Percentiles rank a stretch among this genome's conserved stretches.
These are phyloP conservation scores for Ailanthus altissimus DNA, from an alignment of 345 rosid genomes.

Conservation along the genomic window DNA sequence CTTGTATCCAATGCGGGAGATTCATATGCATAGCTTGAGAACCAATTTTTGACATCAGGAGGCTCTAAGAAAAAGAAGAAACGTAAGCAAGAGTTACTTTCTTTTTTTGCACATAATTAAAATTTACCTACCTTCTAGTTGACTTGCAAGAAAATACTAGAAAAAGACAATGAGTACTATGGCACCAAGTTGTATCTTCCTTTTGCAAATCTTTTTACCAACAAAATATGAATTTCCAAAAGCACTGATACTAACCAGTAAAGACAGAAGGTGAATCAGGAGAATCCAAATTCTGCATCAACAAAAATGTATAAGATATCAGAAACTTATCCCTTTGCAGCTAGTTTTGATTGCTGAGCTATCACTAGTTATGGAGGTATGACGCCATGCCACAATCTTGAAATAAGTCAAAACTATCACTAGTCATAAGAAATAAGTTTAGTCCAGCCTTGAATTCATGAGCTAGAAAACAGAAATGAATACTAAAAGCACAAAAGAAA, in stretches of 20 bases:
- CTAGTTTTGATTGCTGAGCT: background rate
- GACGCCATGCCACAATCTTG: background rate
- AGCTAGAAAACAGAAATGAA: background rate
- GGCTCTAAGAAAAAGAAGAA: conserved; percentile 47
- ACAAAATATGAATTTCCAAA: conserved; percentile 10
- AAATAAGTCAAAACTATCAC: background rate
- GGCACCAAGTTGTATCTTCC: background rate
- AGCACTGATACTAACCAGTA: conserved; percentile 47
- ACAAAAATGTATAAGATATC: conserved; percentile 15
- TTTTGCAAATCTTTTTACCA: background rate
- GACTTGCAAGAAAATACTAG: background rate
- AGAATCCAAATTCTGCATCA: conserved; percentile 40
- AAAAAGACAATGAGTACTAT: background rate
- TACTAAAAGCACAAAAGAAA: background rate
- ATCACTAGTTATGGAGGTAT: background rate
- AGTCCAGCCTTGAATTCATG: background rate
- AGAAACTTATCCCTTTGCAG: background rate
- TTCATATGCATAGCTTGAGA: conserved; percentile 48
- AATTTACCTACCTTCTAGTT: background rate
- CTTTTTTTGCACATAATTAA: background rate
- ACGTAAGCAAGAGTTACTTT: conserved; percentile 13
- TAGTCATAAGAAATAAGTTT: background rate
- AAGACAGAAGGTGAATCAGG: conserved; percentile 24
- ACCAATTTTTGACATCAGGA: conserved; percentile 60
- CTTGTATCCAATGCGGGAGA: conserved; percentile 40